Base-by-base conservation (phyloP, 495 filamentous ascomycete species). In the Penicillium subrubescens region DNA sequence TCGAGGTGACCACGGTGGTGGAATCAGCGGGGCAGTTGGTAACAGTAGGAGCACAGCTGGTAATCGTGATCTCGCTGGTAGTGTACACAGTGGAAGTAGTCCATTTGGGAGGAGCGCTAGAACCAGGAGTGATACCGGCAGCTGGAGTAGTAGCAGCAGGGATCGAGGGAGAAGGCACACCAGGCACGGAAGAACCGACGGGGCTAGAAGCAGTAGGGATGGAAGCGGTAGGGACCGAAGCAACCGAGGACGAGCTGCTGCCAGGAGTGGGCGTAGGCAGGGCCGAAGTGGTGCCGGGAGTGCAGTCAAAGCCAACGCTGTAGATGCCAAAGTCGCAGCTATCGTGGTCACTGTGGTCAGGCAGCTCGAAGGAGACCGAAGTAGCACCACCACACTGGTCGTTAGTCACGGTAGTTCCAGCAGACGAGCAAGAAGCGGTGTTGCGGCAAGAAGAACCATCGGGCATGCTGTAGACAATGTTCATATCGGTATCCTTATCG, bases 341-440 rank as follows among this genome's bases (percentile, higher is more conserved):
- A 44, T 79, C 73, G 39, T 77, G 68, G 50, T 80, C 73, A 64
- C 81, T 78, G 73, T 88, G 77, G 8, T 79, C 69, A 17, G 90
- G 90, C 69, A 92, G 87, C 74, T 91, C 83, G 71, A 96, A 88
- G 39, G 85, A 86, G 37, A 97, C 92, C 25, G 84, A 84, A 71
- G 83, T 90, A 61, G 94, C 94, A 78, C 94, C 93, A 84, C 93
- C 94, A 75, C 94, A 97, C 81, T 97, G 92, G 63, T 82, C 86
- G 82, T 97, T 97, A 75, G 83, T 75, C 66, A 97, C 82, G 57
- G 80, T 83, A 56, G 87, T 86, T 70, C 90, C 91, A 27, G 80
- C 79, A 53, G 84, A 77, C 57, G 79, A 82, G 84, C 91, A 95
- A 33, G 77, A 67, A 59, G 84, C 79, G 43, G 83, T 87, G 75